Base-by-base conservation (phyloP, 2,329 filamentous ascomycete species). In the Sclerotinia minor region DNA sequence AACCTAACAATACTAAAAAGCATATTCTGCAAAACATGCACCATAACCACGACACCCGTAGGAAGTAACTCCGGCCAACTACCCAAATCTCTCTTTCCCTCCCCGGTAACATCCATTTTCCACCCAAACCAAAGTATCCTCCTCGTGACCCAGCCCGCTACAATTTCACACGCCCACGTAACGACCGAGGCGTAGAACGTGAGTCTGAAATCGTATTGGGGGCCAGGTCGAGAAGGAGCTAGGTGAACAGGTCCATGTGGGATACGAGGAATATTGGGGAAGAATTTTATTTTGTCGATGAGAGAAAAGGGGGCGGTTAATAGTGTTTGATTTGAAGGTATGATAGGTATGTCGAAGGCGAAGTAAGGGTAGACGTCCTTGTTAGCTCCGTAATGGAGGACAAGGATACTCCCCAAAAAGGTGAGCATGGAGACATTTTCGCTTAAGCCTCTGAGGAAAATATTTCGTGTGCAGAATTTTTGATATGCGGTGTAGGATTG, bases 21-120 rank as follows among this genome's bases (percentile, higher is more conserved):
- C 88, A 90, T 90, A 76, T 90, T 90, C 79, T 90, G 88, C 77
- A 90, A 75, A 63, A 90, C 88, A 73, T 90, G 88, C 76, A 90
- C 79, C 80, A 86, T 87, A 29, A 89, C 87, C 29, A 85, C 86
- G 26, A 88, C 85, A 66, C 85, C 85, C 3, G 88, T 89, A 24
- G 88, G 88, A 73, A 90, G 77, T 73, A 90, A 77, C 79, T 90
- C 88, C 2, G 88, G 87, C 85, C 87, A 90, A 67, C 86, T 84
- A 8, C 83, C 84, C 72, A 90, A 79, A 77, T 90, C 88, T 69
- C 85, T 79, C 78, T 85, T 87, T 35, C 86, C 88, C 79, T 90
- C 88, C 52, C 85, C 80, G 24, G 86, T 87, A 63, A 89, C 86
- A 71, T 87, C 84, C 61, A 89, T 83, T 53, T 82, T 81, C 76